A percentile compares a stretch with the other conserved stretches of the same genome.
These are phyloP conservation scores for Myxozyma kluyveri DNA, from an alignment of 805 yeast genomes.

Conservation along the genomic window DNA sequence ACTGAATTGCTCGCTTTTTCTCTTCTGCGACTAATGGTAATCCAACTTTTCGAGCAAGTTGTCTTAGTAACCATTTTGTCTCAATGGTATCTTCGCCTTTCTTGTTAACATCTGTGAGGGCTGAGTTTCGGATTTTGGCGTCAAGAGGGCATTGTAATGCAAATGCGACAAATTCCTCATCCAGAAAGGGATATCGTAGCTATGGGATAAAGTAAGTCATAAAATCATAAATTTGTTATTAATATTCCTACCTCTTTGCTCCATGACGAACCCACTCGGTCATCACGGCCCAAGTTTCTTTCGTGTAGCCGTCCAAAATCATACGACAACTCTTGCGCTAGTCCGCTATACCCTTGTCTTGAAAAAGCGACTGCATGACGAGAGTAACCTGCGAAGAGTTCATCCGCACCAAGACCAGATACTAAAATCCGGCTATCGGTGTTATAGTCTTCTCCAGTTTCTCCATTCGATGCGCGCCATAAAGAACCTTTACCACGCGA, in stretches of 20 bases:
- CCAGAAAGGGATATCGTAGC: slow-evolving; percentile 37
- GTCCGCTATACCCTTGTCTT: slow-evolving; percentile 43
- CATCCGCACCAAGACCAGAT: slow-evolving; percentile 97
- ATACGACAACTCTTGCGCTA: slow-evolving; percentile 58
- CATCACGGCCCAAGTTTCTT: slow-evolving; percentile 88
- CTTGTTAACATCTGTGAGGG: slow-evolving; percentile 38
- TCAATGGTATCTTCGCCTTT: slow-evolving; percentile 37
- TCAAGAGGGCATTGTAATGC: slow-evolving; percentile 39
- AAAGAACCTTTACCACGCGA: slow-evolving; percentile 54
- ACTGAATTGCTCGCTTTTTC: slow-evolving; percentile 91
- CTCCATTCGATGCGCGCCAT: slow-evolving; percentile 11
- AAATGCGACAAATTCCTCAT: slow-evolving; percentile 52
- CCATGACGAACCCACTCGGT: slow-evolving; percentile 79
- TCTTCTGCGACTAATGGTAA: slow-evolving; percentile 63
- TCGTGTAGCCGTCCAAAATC: slow-evolving; percentile 74
- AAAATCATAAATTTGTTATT: slow-evolving; percentile 35
- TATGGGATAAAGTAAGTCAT: slow-evolving; percentile 62
- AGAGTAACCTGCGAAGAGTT: slow-evolving; percentile 92
- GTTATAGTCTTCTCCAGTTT: slow-evolving; percentile 38
- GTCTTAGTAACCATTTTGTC: slow-evolving; percentile 57
- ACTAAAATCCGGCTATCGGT: slow-evolving; percentile 68
- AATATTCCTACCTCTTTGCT: slow-evolving; percentile 74
- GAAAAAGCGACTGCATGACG: slow-evolving; percentile 53
- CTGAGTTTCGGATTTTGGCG: slow-evolving; percentile 41
- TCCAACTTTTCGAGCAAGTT: slow-evolving; percentile 51